Conservation (phyloP, 78 protist species). For the Dictyostelium firmibasis region DNA sequence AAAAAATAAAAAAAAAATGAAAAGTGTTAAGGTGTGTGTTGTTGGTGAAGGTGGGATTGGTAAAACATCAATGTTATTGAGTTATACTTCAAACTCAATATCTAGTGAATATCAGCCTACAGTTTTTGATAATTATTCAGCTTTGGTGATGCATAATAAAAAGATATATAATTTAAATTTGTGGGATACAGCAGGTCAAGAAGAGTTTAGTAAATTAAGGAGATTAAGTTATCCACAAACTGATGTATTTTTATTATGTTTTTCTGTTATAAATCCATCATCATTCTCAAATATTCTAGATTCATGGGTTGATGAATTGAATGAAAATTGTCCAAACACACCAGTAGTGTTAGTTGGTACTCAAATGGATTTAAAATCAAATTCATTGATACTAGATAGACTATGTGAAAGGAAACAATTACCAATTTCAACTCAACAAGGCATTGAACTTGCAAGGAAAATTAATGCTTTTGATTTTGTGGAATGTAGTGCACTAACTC, state of each 20-base stretch:
- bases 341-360: conserved; percentile 93
- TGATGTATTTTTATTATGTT: conserved; percentile 62
- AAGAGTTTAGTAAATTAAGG: conserved; percentile 70
- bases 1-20: background rate
- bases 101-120: conserved; percentile 86
- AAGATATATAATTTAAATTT: conserved; percentile 50
- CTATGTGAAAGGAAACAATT: conserved; percentile 12
- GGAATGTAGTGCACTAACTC: conserved; percentile 97
- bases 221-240: conserved; percentile 68
- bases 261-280: conserved; percentile 78
- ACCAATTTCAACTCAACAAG: conserved; percentile 74
- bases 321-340: conserved; percentile 83
- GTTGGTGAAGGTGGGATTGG: conserved; percentile 95
- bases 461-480: conserved; percentile 89
- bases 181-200: conserved; percentile 97
- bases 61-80: conserved; percentile 85
- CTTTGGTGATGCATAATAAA: conserved; percentile 69
- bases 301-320: conserved; percentile 91
- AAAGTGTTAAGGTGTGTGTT: conserved; percentile 84
- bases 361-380: conserved; percentile 87
- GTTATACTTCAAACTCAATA: conserved; percentile 90
- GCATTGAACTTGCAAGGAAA: conserved; percentile 62
- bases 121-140: conserved; percentile 75
- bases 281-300: conserved; percentile 85
- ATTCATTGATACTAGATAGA: background rate